A percentile compares a stretch with the other conserved stretches of the same genome.
Conservation (phyloP, 495 filamentous ascomycete genomes). For the Aspergillus mulundensis region DNA sequence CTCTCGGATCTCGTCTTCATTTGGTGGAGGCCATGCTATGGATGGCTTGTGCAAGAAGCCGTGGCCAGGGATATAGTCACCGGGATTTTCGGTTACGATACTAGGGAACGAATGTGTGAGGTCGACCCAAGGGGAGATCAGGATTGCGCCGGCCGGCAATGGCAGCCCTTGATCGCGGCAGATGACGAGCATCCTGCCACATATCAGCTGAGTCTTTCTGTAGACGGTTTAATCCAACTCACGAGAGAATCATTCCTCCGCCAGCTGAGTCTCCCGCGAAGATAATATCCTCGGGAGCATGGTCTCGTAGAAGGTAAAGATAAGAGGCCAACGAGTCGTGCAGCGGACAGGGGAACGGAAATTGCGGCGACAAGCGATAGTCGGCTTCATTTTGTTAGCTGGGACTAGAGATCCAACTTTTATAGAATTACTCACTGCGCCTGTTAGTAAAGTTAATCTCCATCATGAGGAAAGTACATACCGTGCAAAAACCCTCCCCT, state of each 20-base stretch:
- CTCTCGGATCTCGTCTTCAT: constrained; percentile 60
- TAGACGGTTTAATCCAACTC: constrained; percentile 13
- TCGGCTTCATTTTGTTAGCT: constrained; percentile 43
- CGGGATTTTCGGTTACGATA: constrained; percentile 63
- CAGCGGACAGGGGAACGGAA: constrained; percentile 88
- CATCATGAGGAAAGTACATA: constrained; percentile 23
- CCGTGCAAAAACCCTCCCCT: constrained; percentile 81
- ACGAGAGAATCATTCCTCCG: constrained; percentile 76
- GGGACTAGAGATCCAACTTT: too few species aligned
- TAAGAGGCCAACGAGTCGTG: constrained; percentile 87
- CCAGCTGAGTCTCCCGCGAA: constrained; percentile 88
- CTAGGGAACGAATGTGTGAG: constrained; percentile 93
- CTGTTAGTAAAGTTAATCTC: constrained; percentile 18
- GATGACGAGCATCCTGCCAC: constrained; percentile 62
- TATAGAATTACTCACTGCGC: constrained; percentile 33
- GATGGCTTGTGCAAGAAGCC: constrained; percentile 87
- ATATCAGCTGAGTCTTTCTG: constrained; percentile 16
- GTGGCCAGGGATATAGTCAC: constrained; percentile 82
- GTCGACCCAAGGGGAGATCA: constrained; percentile 93
- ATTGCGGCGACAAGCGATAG: constrained; percentile 89
- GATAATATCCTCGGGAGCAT: constrained; percentile 74
- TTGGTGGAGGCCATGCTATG: constrained; percentile 84
- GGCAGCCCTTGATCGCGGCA: constrained; percentile 77
- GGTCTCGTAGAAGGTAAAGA: constrained; percentile 67
- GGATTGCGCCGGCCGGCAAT: constrained; percentile 80